A percentile compares a stretch with the other conserved stretches of the same genome.
Evolutionary conservation across 228 moss, liverwort and hornwort species (phyloP).

Genomic region (Sphagnum fallax): DNA sequence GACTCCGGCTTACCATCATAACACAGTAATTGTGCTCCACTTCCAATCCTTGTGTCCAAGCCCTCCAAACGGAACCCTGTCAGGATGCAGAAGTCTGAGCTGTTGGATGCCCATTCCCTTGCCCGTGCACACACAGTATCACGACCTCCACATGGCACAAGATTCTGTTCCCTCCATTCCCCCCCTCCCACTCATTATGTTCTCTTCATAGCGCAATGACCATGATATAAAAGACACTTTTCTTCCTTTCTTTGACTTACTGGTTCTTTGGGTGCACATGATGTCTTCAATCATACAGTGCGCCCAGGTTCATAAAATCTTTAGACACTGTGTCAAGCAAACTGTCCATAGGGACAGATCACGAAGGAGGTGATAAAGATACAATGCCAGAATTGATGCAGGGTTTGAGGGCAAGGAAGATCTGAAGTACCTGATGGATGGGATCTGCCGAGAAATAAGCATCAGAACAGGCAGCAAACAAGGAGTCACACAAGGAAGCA

Average conservation of each 20-base stretch:
- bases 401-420: neutral
- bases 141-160: slow-evolving; percentile 48
- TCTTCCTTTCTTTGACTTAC: neutral
- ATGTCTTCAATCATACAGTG: neutral
- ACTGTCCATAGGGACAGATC: too few species aligned
- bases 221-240: neutral
- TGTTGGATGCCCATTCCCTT: slow-evolving; percentile 44
- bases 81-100: slow-evolving; percentile 43
- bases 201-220: neutral
- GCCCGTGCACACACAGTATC: slow-evolving; percentile 46
- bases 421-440: slow-evolving; percentile 32
- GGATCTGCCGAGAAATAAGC: slow-evolving; percentile 55
- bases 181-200: neutral
- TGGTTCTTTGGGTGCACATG: neutral
- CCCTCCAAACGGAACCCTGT: slow-evolving; percentile 37
- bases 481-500: slow-evolving; percentile 38
- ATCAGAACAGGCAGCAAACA: slow-evolving; percentile 33
- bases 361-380: neutral
- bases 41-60: slow-evolving; percentile 3
- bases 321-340: too few species aligned
- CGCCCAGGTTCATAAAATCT: neutral
- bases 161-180: slow-evolving; percentile 16
- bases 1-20: slow-evolving; percentile 43
- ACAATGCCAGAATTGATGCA: neutral
- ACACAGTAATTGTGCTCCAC: slow-evolving; percentile 24